Percentiles rank a stretch among this genome's conserved stretches.
Conservation (phyloP, 1,139 yeast species). For the Lodderomyces metapsilosis region DNA sequence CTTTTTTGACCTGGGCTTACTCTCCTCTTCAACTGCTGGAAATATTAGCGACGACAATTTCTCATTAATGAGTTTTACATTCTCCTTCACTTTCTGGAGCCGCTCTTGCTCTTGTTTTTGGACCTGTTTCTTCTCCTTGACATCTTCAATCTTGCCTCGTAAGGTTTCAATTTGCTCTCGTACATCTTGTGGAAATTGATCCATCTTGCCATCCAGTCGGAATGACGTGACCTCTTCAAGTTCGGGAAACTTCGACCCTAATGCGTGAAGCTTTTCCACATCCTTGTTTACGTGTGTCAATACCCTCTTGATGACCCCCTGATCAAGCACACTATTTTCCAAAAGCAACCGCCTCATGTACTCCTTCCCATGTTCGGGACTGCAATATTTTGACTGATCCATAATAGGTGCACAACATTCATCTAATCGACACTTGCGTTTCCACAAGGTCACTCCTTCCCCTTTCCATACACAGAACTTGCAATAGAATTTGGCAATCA, state of each 20-base stretch:
- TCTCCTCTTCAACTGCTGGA: conserved; percentile 13
- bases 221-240: conserved; percentile 32
- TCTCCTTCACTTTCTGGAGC: conserved; percentile 34
- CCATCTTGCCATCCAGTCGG: conserved; percentile 29
- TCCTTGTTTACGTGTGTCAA: conserved; percentile 14
- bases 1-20: conserved; percentile 15
- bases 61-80: conserved; percentile 39
- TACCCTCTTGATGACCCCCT: conserved; percentile 20
- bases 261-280: conserved; percentile 10
- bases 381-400: conserved; percentile 67
- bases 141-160: conserved; percentile 22
- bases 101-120: conserved; percentile 20
- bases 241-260: conserved; percentile 43
- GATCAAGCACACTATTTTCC: conserved; percentile 17
- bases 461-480: conserved; percentile 64
- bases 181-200: conserved; percentile 30
- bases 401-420: conserved; percentile 61
- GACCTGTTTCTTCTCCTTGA: conserved; percentile 19
- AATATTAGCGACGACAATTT: conserved; percentile 17
- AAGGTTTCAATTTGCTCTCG: conserved; percentile 20
- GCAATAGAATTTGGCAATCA: conserved; percentile 70
- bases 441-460: conserved; percentile 56
- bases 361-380: conserved; percentile 64
- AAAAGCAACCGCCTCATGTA: conserved; percentile 42
- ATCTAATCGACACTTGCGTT: conserved; percentile 66